These are phyloP conservation scores for Solanum hybrid DNA, from an alignment of 305 asterid species.

Conservation along the genomic window DNA sequence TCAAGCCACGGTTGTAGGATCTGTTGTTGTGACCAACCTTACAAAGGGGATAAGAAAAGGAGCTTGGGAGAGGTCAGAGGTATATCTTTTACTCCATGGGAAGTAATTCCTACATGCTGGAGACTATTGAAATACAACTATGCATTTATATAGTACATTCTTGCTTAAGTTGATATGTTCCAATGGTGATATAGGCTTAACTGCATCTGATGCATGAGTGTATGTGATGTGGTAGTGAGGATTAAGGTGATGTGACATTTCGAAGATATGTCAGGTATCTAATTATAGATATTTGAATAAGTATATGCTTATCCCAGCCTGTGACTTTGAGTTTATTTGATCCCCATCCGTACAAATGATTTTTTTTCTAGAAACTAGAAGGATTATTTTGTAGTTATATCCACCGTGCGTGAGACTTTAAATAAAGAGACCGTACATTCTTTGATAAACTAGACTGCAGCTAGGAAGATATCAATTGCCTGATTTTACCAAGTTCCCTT, in stretches of 20 bases:
- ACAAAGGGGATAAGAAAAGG: constrained; percentile 57
- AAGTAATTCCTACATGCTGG: background rate
- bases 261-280: background rate
- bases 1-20: constrained; percentile 69
- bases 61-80: constrained; percentile 88
- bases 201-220: background rate
- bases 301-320: background rate
- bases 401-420: background rate
- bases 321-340: background rate
- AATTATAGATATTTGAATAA: background rate
- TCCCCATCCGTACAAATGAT: background rate
- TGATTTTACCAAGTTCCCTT: background rate
- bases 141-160: background rate
- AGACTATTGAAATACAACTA: background rate
- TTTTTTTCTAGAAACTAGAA: background rate
- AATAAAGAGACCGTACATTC: background rate
- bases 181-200: background rate
- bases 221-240: background rate
- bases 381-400: background rate
- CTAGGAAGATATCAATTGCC: background rate
- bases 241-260: background rate
- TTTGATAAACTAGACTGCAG: background rate
- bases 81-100: constrained; percentile 14
- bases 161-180: background rate
- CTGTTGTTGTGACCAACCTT: constrained; percentile 61